Conservation (phyloP, 1,139 yeast genomes). For the Nakaseomyces uthaithaninus region DNA sequence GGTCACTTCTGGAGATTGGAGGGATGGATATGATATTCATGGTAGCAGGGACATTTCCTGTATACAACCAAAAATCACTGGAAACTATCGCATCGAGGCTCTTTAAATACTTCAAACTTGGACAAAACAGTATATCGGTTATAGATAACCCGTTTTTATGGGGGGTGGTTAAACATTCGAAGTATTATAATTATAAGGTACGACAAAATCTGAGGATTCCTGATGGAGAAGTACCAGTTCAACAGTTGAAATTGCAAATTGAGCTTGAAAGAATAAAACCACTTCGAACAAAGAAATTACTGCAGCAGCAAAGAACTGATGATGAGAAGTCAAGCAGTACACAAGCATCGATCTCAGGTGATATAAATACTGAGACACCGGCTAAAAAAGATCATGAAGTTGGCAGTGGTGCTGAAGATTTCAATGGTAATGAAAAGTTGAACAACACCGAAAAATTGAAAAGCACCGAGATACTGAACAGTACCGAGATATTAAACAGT, state of each 20-base stretch:
- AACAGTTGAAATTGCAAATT: not conserved
- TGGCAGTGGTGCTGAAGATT: too few relatives aligned
- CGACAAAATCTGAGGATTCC: not conserved
- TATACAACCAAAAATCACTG: slow-evolving; percentile 1
- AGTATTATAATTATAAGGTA: slow-evolving; percentile 11
- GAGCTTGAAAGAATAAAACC: slow-evolving; percentile 1
- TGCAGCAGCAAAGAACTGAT: too few relatives aligned
- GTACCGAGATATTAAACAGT: too few relatives aligned
- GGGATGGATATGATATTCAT: slow-evolving; percentile 99
- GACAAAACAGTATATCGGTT: slow-evolving; percentile 25
- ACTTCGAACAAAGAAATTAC: not conserved
- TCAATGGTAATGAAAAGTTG: too few relatives aligned
- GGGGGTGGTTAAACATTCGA: slow-evolving; percentile 18
- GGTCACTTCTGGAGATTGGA: slow-evolving; percentile 84
- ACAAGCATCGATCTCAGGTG: too few relatives aligned
- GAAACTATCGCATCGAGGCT: slow-evolving; percentile 39
- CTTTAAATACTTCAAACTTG: slow-evolving; percentile 35
- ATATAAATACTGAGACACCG: too few relatives aligned
- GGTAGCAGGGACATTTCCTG: slow-evolving; percentile 54
- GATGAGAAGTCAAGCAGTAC: too few relatives aligned
- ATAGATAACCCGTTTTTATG: slow-evolving; percentile 15
- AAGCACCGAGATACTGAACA: too few relatives aligned
- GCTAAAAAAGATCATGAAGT: too few relatives aligned
- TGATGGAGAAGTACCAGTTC: slow-evolving; percentile 3
- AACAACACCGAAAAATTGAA: too few relatives aligned